phyloP scores from a whole-genome alignment of 495 filamentous ascomycete genomes.

The Neohortaea acidophila region DNA sequence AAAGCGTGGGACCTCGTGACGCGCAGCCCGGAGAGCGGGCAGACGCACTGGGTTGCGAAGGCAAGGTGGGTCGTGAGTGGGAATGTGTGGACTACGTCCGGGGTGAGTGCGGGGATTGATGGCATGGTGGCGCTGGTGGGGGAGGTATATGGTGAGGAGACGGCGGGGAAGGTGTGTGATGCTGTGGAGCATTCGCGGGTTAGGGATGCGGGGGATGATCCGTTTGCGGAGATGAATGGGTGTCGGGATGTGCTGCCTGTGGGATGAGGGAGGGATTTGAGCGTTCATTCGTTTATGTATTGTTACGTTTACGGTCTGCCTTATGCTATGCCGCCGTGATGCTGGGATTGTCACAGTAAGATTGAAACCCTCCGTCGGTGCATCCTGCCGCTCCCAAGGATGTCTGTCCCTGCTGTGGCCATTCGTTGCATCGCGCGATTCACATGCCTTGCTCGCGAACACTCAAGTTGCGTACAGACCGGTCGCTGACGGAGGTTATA shows the following conservation, averaged over 20 bases:
- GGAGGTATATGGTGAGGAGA: conserved; percentile 30
- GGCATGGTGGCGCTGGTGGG: conserved; percentile 39
- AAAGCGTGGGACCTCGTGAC: conserved; percentile 26
- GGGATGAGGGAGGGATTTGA: too few relatives aligned
- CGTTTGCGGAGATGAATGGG: conserved; percentile 25
- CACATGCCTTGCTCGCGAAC: too few relatives aligned
- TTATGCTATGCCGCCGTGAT: too few relatives aligned
- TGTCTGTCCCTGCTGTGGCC: too few relatives aligned
- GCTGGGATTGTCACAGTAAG: too few relatives aligned
- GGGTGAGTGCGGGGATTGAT: conserved; percentile 53
- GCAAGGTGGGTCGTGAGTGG: conserved; percentile 54
- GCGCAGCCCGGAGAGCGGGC: conserved; percentile 26
- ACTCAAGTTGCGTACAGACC: too few relatives aligned
- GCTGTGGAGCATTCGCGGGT: conserved; percentile 27
- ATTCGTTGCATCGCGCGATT: too few relatives aligned
- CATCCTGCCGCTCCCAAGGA: too few relatives aligned
- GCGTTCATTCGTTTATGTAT: too few relatives aligned
- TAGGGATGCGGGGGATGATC: conserved; percentile 22
- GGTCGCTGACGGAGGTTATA: too few relatives aligned
- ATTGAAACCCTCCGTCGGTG: too few relatives aligned
- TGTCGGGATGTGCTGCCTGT: conserved; percentile 6
- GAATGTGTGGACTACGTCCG: conserved; percentile 51
- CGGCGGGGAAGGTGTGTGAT: conserved; percentile 18
- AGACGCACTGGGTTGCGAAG: conserved; percentile 41
- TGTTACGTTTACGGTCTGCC: too few relatives aligned